These are phyloP conservation scores for Verticillium tricorpus DNA, from an alignment of 2,329 filamentous ascomycete species.

Conservation along the genomic window DNA sequence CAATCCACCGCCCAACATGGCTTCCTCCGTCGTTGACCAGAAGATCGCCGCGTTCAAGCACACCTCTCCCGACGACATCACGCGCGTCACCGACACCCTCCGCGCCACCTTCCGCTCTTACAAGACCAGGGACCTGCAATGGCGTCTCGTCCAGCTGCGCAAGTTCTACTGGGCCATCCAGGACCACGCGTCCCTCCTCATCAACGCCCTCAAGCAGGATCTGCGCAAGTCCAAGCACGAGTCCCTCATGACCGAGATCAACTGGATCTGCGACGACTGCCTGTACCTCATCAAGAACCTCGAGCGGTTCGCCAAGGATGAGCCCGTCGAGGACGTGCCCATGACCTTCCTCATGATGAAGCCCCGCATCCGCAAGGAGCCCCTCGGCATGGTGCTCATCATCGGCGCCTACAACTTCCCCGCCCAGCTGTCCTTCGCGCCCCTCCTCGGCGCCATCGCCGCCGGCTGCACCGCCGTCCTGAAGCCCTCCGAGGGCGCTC, in stretches of 20 bases:
- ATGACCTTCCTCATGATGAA: slow-evolving; percentile 64
- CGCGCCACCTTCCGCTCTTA: slow-evolving; percentile 70
- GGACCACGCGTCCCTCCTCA: slow-evolving; percentile 69
- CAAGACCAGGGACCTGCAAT: slow-evolving; percentile 78
- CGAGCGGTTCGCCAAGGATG: slow-evolving; percentile 78
- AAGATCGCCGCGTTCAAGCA: slow-evolving; percentile 47
- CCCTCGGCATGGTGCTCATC: slow-evolving; percentile 75
- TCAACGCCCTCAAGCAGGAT: slow-evolving; percentile 73
- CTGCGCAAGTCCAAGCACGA: slow-evolving; percentile 76
- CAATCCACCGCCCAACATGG: background rate
- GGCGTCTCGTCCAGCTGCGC: slow-evolving; percentile 78
- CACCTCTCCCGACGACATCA: slow-evolving; percentile 65
- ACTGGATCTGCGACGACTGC: slow-evolving; percentile 77
- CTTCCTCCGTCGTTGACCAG: slow-evolving; percentile 21
- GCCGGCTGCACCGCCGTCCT: slow-evolving; percentile 86
- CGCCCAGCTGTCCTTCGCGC: slow-evolving; percentile 71
- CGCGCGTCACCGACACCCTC: slow-evolving; percentile 52
- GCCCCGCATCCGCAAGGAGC: slow-evolving; percentile 80
- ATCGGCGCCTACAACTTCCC: slow-evolving; percentile 97
- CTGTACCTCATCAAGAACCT: slow-evolving; percentile 74
- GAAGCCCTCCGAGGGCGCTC: slow-evolving; percentile 84
- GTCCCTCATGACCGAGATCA: slow-evolving; percentile 67
- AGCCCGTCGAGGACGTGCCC: slow-evolving; percentile 65
- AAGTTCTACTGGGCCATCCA: slow-evolving; percentile 92
- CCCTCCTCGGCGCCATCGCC: slow-evolving; percentile 83